phyloP scores from a whole-genome alignment of 2,329 filamentous ascomycete species.

The Erysiphe neolycopersici region DNA sequence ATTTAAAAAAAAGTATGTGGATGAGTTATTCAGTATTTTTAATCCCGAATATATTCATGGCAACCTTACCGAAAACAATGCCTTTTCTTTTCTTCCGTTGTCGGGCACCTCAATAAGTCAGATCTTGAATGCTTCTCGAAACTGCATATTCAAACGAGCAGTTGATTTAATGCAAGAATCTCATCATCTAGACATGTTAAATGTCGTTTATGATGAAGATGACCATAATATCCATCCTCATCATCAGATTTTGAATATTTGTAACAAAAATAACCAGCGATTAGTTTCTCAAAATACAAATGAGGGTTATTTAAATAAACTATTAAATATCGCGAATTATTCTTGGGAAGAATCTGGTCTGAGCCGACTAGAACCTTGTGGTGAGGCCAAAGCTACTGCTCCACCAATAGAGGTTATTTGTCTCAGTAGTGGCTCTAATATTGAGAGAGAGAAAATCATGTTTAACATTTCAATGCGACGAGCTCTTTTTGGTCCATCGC shows the following conservation, averaged over 20 bases:
- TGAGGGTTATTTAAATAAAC: conserved; percentile 43
- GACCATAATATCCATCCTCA: conserved; percentile 37
- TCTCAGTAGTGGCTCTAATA: conserved; percentile 33
- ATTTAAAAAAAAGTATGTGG: conserved; percentile 51
- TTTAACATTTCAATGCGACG: conserved; percentile 60
- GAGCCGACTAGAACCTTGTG: conserved; percentile 54
- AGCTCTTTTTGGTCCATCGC: conserved; percentile 39
- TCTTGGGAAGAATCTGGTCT: conserved; percentile 45
- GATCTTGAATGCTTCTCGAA: conserved; percentile 39
- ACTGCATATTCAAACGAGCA: conserved; percentile 48
- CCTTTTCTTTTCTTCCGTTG: conserved; percentile 81
- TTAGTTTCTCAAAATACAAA: conserved; percentile 41
- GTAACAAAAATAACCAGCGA: conserved; percentile 36
- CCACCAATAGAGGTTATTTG: conserved; percentile 65
- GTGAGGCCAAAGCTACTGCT: conserved; percentile 50
- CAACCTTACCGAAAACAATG: conserved; percentile 30
- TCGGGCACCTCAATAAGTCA: conserved; percentile 52
- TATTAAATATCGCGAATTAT: conserved; percentile 53
- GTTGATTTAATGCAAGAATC: conserved; percentile 26
- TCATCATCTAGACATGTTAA: conserved; percentile 37
- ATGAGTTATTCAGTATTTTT: conserved; percentile 78
- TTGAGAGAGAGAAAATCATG: conserved; percentile 43
- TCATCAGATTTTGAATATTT: conserved; percentile 62
- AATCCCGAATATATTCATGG: conserved; percentile 48
- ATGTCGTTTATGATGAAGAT: conserved; percentile 37